Evolutionary conservation across 805 yeast genomes (phyloP).

Genomic region (Metschnikowia hibisci): DNA sequence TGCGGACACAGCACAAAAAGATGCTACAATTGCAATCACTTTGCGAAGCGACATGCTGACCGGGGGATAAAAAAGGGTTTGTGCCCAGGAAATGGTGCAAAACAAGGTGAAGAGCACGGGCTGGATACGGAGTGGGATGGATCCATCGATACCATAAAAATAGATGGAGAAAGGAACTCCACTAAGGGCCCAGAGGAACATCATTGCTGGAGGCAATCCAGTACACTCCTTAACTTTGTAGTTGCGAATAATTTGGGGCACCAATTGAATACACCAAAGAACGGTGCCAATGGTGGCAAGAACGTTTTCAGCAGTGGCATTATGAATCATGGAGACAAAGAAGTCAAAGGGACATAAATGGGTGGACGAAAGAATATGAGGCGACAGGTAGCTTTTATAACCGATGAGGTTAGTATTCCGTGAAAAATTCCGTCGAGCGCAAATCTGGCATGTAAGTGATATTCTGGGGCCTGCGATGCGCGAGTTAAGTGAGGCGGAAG

Average conservation of each 20-base stretch:
- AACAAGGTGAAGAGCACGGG: slow-evolving; percentile 79
- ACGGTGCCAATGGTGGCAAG: slow-evolving; percentile 87
- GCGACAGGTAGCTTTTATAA: not conserved
- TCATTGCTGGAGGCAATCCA: slow-evolving; percentile 86
- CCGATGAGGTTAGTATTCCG: not conserved
- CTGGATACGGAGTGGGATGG: slow-evolving; percentile 77
- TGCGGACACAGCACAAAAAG: slow-evolving; percentile 35
- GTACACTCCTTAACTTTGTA: slow-evolving; percentile 73
- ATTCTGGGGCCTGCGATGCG: not conserved
- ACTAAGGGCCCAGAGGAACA: slow-evolving; percentile 66
- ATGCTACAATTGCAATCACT: slow-evolving; percentile 31
- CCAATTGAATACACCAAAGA: slow-evolving; percentile 86
- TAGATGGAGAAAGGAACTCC: slow-evolving; percentile 88
- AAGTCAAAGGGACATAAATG: not conserved
- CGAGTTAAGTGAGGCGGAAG: not conserved
- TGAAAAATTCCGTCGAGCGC: not conserved
- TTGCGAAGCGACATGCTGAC: slow-evolving; percentile 31
- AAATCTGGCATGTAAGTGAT: not conserved
- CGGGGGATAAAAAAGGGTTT: slow-evolving; percentile 70
- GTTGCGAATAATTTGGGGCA: slow-evolving; percentile 80
- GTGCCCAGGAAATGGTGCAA: slow-evolving; percentile 63
- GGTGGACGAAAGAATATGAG: not conserved
- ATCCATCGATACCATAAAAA: slow-evolving; percentile 65
- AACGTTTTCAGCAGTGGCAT: slow-evolving; percentile 58
- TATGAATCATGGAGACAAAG: not conserved